Evolutionary conservation across 352 stramenopile genomes (phyloP), one percentile per base, ranked within the genome.

Genomic region (Globisporangium irregulare): DNA sequence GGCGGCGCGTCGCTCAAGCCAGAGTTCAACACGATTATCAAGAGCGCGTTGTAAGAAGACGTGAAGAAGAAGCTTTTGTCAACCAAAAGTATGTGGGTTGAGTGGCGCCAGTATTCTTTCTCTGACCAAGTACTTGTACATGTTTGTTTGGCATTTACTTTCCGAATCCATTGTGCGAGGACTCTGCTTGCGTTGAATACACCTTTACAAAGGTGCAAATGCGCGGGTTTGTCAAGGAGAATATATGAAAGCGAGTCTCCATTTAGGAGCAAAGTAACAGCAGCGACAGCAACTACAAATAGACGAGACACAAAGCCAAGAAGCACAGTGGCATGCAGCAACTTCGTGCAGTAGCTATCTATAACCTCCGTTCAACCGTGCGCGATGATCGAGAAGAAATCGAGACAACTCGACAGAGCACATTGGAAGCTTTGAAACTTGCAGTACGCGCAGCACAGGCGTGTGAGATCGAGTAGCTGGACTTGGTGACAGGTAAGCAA

Each of bases 1-100:
- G 95, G 95, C 59, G 94, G 95, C 61, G 95, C 95, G 7, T 97
- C 93, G 46, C 86, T 98, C 71, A 98, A 97, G 69, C 85, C 89
- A 27, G 91, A 98, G 62, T 98, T 98, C 65, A 75, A 83, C 59
- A 81, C 91, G 36, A 98, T 98, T 69, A 90, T 93, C 65, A 66
- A 77, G 38, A 89, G 82, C 54, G 79, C 82, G 20, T 70, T 87
- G 58, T 89, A 84, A 80, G 32, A 5, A 68, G 5, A 46, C 18
- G 15, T 18, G 48, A 22, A 8, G 12, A n/a, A 24, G 60, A 51
- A 22, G 18, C 14, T 7, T 10, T 3, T 10, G 4, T 4, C 2
- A 18, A 51, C 18, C 41, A 7, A n/a, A 48, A 50, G 15, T n/a
- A 18, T n/a, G 41, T 50, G 41, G n/a, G 41, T 50, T 20, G 41